phyloP scores from a whole-genome alignment of 1,284 basidiomycete species.

The Malassezia furfur region DNA sequence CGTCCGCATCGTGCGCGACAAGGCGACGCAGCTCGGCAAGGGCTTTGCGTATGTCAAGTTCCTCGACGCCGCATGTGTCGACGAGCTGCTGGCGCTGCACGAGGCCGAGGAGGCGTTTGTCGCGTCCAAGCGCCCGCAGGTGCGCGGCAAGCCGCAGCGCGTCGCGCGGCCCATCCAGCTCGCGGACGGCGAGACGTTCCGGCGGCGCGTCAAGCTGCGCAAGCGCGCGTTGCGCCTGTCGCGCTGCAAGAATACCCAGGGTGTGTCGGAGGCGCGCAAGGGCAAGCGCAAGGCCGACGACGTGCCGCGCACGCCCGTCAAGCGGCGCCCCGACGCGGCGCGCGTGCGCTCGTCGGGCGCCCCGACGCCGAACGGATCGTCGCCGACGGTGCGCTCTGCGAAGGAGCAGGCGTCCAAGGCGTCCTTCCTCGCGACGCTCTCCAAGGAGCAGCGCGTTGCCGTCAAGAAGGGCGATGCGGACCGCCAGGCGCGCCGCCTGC shows the following conservation, averaged over 20 bases:
- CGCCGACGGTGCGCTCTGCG: slow-evolving; percentile 18
- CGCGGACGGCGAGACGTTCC: slow-evolving; percentile 31
- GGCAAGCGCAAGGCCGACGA: not conserved
- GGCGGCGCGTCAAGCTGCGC: slow-evolving; percentile 38
- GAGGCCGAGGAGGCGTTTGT: slow-evolving; percentile 41
- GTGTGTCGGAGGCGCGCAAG: slow-evolving; percentile 15
- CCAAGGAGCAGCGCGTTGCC: slow-evolving; percentile 32
- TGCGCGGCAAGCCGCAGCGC: slow-evolving; percentile 4
- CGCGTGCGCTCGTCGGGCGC: slow-evolving; percentile 32
- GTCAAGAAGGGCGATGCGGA: slow-evolving; percentile 37
- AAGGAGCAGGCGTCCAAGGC: slow-evolving; percentile 21
- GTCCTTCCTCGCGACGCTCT: slow-evolving; percentile 24
- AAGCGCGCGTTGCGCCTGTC: slow-evolving; percentile 36
- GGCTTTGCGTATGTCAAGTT: slow-evolving; percentile 93
- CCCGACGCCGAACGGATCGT: slow-evolving; percentile 42
- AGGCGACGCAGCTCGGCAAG: slow-evolving; percentile 90
- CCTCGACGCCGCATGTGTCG: slow-evolving; percentile 55
- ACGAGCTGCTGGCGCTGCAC: slow-evolving; percentile 41
- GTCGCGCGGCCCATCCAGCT: slow-evolving; percentile 18
- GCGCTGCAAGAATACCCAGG: slow-evolving; percentile 31
- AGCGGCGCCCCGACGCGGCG: slow-evolving; percentile 1
- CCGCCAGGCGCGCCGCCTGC: slow-evolving; percentile 29
- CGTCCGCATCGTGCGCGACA: slow-evolving; percentile 80
- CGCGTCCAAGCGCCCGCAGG: slow-evolving; percentile 17
- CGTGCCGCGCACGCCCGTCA: slow-evolving; percentile 14